Base-by-base conservation (phyloP, 257 asterid species). In the Ilex aquifolium region DNA sequence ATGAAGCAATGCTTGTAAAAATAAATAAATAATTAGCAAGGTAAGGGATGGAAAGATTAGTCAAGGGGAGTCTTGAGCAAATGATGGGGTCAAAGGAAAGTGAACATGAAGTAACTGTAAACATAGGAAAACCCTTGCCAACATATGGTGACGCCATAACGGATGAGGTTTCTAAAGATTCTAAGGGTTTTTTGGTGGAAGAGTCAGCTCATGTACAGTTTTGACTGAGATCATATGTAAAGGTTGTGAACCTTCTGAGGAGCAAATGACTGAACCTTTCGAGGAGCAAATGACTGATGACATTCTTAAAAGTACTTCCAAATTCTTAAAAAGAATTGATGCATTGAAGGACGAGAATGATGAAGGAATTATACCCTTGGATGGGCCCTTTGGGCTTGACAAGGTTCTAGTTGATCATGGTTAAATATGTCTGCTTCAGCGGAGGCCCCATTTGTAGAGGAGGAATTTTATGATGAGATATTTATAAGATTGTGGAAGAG, bases 1-100 rank as follows among this genome's bases (percentile, higher is more conserved):
- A 60, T 63, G 57, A 55, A 66, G 27, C 17, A 56, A 16, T 31
- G 57, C 63, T 12, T 46, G n/a, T 46, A 3, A 12, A 46, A 4
- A 46, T 21, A 21, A 21, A 21, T 21, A 46, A 11, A 3, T 12
- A 2, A 46, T 14, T 14, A 10, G 52, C 14, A 11, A 46, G 52
- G 10, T 10, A 12, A 46, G 52, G 52, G 10, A 46, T 46, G 52
- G 11, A 10, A 46, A 46, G 52, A 2, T 46, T 46, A 10, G 2
- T 46, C 52, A 10, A 46, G 13, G 15, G n/a, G 52, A 46, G 14
- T 10, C 52, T 46, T 46, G 15, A 10, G 10, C 4, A 10, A 10
- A 46, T 14, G 15, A 46, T 14, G n/a, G 52, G 52, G n/a, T 2
- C 13, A 46, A 46, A 46, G n/a, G 52, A 46, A 46, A 10, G 52